phyloP scores from a whole-genome alignment of 352 stramenopile genomes.

The Phytophthora ramorum region DNA sequence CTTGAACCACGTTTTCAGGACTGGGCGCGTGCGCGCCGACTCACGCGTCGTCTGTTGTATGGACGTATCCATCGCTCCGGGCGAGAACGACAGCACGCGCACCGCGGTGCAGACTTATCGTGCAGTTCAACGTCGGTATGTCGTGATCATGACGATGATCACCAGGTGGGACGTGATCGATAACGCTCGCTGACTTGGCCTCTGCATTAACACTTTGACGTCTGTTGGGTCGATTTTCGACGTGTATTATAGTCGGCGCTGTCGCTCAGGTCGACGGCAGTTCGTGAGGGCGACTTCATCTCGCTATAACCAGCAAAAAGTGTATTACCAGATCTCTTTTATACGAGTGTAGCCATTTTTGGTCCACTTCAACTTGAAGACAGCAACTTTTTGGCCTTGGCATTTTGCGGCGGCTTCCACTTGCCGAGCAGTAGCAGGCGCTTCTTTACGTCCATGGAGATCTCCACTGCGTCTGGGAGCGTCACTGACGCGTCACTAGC shows the following conservation, averaged over 20 bases:
- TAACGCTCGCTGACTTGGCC: background rate
- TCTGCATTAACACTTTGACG: too few species aligned
- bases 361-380: constrained; percentile 26
- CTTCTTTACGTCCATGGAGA: constrained; percentile 70
- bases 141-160: constrained; percentile 68
- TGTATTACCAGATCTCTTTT: constrained; percentile 11
- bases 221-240: too few species aligned
- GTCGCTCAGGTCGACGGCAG: too few species aligned
- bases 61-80: constrained; percentile 84
- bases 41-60: too few species aligned
- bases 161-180: constrained; percentile 30
- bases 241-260: too few species aligned
- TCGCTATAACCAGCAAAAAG: too few species aligned
- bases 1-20: too few species aligned
- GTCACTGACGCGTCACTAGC: constrained; percentile 2
- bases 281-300: too few species aligned
- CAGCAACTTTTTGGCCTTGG: constrained; percentile 5
- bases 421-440: constrained; percentile 59
- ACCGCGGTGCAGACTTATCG: constrained; percentile 38
- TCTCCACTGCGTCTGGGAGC: constrained; percentile 51
- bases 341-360: constrained; percentile 20
- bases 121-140: constrained; percentile 49
- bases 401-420: constrained; percentile 31
- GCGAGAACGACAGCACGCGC: constrained; percentile 81
- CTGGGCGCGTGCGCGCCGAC: too few species aligned